Percentiles rank a stretch among this genome's conserved stretches.
These are phyloP conservation scores for Tuber indicum DNA, from an alignment of 495 filamentous ascomycete species.

Conservation along the genomic window DNA sequence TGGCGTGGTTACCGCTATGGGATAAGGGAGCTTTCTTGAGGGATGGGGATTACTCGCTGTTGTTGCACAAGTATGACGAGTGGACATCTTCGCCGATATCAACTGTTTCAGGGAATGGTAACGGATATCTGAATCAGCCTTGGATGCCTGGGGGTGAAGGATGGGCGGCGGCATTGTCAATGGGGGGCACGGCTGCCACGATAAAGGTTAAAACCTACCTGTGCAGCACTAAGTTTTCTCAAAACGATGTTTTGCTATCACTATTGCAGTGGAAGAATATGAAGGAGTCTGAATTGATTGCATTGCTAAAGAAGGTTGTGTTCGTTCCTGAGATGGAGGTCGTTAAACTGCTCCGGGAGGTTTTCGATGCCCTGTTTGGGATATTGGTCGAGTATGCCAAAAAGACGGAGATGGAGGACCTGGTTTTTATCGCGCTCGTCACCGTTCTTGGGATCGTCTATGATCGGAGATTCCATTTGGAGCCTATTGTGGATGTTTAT, in stretches of 20 bases:
- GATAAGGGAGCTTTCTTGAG: conserved; percentile 81
- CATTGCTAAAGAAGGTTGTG: conserved; percentile 69
- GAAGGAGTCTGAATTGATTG: conserved; percentile 61
- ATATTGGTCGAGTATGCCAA: conserved; percentile 82
- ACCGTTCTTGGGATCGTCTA: conserved; percentile 87
- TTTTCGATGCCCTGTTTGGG: conserved; percentile 86
- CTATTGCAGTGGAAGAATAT: conserved; percentile 80
- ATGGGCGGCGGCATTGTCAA: conserved; percentile 32
- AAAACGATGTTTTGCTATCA: conserved; percentile 80
- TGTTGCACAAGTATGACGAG: conserved; percentile 88
- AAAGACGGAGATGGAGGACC: conserved; percentile 83
- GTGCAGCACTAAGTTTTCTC: conserved; percentile 91
- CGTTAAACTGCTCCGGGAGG: conserved; percentile 82
- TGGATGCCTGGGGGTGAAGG: conserved; percentile 54
- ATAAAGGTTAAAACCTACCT: conserved; percentile 78
- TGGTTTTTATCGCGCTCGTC: conserved; percentile 84
- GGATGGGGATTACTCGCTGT: conserved; percentile 72
- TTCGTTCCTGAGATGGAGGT: conserved; percentile 98
- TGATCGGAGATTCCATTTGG: conserved; percentile 86
- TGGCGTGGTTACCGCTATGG: conserved; percentile 92
- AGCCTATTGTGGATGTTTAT: conserved; percentile 83
- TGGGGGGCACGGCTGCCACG: conserved; percentile 52
- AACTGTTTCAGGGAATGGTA: conserved; percentile 50
- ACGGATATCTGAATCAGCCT: conserved; percentile 75
- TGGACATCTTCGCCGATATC: conserved; percentile 54